Base-by-base conservation (phyloP, 805 yeast genomes). In the Candida railenensis region DNA sequence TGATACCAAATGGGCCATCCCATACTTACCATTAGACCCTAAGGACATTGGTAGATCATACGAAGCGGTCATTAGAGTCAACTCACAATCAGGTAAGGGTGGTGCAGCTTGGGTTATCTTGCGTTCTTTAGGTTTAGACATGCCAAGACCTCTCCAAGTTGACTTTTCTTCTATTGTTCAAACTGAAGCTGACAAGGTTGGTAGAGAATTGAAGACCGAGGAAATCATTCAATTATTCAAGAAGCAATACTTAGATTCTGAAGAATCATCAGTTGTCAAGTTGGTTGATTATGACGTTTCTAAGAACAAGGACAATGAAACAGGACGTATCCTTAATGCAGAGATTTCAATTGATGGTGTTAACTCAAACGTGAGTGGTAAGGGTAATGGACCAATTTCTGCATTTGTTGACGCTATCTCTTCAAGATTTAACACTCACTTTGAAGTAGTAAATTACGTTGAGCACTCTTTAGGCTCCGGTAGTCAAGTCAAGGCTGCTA, bases 91-190 rank as follows among this genome's bases (percentile, higher is more conserved):
- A 21, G 96, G 96, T 51, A 87, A 87, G 68, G 95, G 95, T 58
- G 95, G 95, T 54, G 86, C 92, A 9, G 88, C 95, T 4, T 87
- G 95, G 94, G 84, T 88, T 53, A 85, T 87, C 59, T 73, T 87
- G 60, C 77, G 88, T 53, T 78, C 80, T 53, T 75, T 88, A 64
- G 92, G 85, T 57, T 77, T 87, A 48, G 95, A 87, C 62, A 76
- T 88, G 55, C 96, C 96, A 37, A 80, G 92, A 63, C 86, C 85
- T 34, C 71, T 87, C 59, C 95, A 87, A 69, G 81, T 87, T 37
- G 85, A 83, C 36, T 87, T 85, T 62, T 85, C 91, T 25, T 78
- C 74, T 53, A 76, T 76, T 38, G 94, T 87, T 11, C 95, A 88
- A 66, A 58, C 61, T 25, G 78, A 73, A 53, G 89, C 94, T 39